Percentiles rank a stretch among this genome's conserved stretches.
Evolutionary conservation across 208 protist species (phyloP).

Genomic region (Leishmania gerbilli): DNA sequence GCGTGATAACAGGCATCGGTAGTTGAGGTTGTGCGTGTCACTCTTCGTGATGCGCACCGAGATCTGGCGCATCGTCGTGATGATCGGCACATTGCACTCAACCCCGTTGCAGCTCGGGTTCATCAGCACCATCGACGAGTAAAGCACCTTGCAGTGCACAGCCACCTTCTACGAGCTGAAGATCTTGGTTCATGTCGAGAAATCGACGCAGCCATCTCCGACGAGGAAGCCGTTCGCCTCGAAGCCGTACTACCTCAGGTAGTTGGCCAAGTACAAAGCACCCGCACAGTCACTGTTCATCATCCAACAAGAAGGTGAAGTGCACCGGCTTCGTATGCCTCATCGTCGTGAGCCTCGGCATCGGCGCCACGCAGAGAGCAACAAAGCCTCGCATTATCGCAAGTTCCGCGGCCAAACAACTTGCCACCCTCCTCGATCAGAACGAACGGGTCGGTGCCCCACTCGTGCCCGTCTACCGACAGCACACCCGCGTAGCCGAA

Average conservation of each 20-base stretch:
- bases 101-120: conserved; percentile 46
- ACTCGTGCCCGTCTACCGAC: conserved; percentile 56
- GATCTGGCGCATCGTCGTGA: conserved; percentile 40
- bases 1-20: conserved; percentile 32
- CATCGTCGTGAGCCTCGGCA: conserved; percentile 44
- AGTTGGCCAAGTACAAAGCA: conserved; percentile 36
- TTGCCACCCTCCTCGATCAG: conserved; percentile 55
- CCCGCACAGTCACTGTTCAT: conserved; percentile 47
- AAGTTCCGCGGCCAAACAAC: conserved; percentile 55
- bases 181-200: conserved; percentile 40
- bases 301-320: conserved; percentile 50
- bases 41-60: conserved; percentile 27
- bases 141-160: conserved; percentile 48
- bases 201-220: conserved; percentile 26
- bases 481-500: conserved; percentile 67
- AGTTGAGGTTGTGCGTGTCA: conserved; percentile 24
- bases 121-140: conserved; percentile 55
- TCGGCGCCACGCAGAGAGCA: conserved; percentile 46
- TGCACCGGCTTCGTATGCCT: conserved; percentile 54
- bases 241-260: conserved; percentile 10
- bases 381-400: conserved; percentile 75
- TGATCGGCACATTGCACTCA: conserved; percentile 44
- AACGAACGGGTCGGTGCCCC: conserved; percentile 58
- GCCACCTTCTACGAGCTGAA: conserved; percentile 26
- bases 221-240: conserved; percentile 47